Evolutionary conservation across 2,329 filamentous ascomycete species (phyloP).

Genomic region (Pseudogymnoascus sp.): DNA sequence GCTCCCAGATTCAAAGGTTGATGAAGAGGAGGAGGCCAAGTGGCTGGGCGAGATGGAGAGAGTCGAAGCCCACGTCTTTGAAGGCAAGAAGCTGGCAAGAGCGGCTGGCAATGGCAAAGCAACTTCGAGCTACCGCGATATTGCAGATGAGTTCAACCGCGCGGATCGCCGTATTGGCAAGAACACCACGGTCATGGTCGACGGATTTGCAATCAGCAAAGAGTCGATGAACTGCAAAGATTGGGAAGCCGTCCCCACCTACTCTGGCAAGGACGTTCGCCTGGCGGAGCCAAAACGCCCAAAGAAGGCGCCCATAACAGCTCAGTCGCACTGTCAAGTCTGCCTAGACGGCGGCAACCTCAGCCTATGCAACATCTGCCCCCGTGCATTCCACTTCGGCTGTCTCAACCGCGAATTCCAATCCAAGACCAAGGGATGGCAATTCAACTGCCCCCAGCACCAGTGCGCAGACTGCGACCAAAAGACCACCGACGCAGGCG

Average conservation of each 20-base stretch:
- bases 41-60: constrained; percentile 50
- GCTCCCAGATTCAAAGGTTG: constrained; percentile 25
- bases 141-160: constrained; percentile 33
- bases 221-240: constrained; percentile 44
- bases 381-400: constrained; percentile 43
- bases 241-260: constrained; percentile 50
- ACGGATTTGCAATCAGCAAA: constrained; percentile 48
- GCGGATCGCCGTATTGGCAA: constrained; percentile 46
- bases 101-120: constrained; percentile 26
- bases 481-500: constrained; percentile 37
- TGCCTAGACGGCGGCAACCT: constrained; percentile 44
- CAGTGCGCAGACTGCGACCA: constrained; percentile 45
- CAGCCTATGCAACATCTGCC: constrained; percentile 43
- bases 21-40: constrained; percentile 42
- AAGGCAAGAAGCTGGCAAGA: constrained; percentile 43
- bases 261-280: constrained; percentile 46
- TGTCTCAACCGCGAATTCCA: constrained; percentile 39
- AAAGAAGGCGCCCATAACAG: constrained; percentile 39
- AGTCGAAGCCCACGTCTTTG: constrained; percentile 49
- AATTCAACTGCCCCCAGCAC: constrained; percentile 50
- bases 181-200: constrained; percentile 48
- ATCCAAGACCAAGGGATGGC: constrained; percentile 35
- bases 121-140: constrained; percentile 25
- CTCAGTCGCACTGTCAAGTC: constrained; percentile 44
- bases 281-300: constrained; percentile 40